Base-by-base conservation (phyloP, 176 grass and related monocot species). In the Aegilops tauschii region DNA sequence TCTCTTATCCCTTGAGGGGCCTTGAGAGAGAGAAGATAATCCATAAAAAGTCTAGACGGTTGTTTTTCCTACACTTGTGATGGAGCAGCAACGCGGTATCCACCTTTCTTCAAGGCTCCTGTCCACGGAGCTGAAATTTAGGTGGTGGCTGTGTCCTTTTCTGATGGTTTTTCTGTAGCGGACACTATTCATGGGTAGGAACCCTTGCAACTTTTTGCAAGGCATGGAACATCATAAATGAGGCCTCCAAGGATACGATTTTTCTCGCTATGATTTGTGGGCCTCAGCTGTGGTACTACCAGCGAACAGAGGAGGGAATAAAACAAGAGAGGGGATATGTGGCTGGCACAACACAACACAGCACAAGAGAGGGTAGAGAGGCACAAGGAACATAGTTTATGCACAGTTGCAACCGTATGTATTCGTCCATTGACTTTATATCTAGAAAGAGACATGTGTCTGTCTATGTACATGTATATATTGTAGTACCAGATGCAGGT, bases 361-460 rank as follows among this genome's bases (percentile, higher is more conserved):
- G 17, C 52, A 79, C 75, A 84, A 32, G 12, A 75, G 47, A 52
- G 12, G 16, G 63, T 86, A 80, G 80, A 86, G 77, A 47, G 86
- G 80, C 79, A 80, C 82, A 88, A 84, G 21, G 86, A 83, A 90
- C 80, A 92, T 85, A 87, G 58, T 79, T 90, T 90, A 84, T 90
- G 80, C 65, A 86, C 62, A 73, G 74, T 80, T 25, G 73, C 42
- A 88, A 81, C 69, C 61, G 73, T 87, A 92, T 87, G 91, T 94
- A 97, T 97, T 77, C 88, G 45, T 83, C 80, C 77, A 87, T 94
- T 88, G 90, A 91, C 88, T 94, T 89, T 83, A 75, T 79, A 69
- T 79, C 23, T 86, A 91, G 88, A 92, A 86, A 87, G 78, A 66
- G 88, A 94, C 87, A 67, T 58, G 72, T 85, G 68, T 87, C 27